A percentile compares a stretch with the other conserved stretches of the same genome.
phyloP scores from a whole-genome alignment of 2,329 filamentous ascomycete genomes.

The Sporothrix dimorphospora region DNA sequence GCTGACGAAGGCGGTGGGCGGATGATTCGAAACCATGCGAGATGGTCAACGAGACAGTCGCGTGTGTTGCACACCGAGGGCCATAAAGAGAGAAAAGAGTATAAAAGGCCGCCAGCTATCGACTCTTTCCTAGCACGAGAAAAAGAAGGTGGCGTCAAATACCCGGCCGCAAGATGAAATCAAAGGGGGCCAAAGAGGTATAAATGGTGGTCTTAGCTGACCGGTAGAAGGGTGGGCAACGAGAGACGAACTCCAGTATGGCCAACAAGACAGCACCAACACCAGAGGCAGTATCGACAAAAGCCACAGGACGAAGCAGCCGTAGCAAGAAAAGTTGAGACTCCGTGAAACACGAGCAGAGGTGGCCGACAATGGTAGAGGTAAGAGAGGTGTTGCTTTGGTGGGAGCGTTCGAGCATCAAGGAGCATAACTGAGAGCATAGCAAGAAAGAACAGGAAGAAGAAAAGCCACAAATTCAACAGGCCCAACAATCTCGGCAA shows the following conservation, averaged over 20 bases:
- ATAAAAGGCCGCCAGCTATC: neutral
- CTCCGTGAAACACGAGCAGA: neutral
- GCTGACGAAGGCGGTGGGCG: neutral
- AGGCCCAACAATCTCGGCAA: neutral
- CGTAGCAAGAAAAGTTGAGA: neutral
- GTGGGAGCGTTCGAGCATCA: neutral
- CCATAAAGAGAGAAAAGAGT: neutral
- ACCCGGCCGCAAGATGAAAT: neutral
- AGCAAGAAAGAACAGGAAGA: neutral
- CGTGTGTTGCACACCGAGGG: slow-evolving; percentile 6
- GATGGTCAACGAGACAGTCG: neutral
- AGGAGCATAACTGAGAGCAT: no score
- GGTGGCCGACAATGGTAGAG: neutral
- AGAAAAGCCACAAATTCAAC: neutral
- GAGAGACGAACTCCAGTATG: neutral
- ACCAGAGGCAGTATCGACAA: neutral
- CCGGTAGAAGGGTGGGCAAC: neutral
- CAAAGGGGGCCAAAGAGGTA: slow-evolving; percentile 4
- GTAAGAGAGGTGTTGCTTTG: neutral
- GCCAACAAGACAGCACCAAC: neutral
- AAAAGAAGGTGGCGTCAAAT: neutral
- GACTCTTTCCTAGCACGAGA: neutral
- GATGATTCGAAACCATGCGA: neutral
- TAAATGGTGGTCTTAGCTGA: neutral
- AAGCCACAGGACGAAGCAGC: neutral